Conservation (phyloP, 108 stramenopile genomes). For the Cylindrotheca fusiformis region DNA sequence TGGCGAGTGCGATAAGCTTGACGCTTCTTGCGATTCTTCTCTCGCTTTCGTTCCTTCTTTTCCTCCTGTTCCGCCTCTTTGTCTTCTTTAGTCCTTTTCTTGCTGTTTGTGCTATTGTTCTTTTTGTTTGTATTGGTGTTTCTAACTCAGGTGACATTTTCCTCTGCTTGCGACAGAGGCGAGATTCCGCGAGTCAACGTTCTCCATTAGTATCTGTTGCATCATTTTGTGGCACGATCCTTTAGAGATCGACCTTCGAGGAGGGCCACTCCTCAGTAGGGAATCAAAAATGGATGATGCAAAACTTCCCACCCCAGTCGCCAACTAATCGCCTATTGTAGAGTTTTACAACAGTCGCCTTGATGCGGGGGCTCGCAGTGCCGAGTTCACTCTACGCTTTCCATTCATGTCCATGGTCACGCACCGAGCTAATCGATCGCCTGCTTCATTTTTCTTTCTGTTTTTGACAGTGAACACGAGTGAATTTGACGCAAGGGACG, state of each 20-base stretch:
- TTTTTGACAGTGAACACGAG: no score
- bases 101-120: not conserved
- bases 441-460: not conserved
- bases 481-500: no score
- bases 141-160: not conserved
- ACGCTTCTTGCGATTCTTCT: not conserved
- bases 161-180: not conserved
- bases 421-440: not conserved
- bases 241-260: slow-evolving; percentile 1
- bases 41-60: not conserved
- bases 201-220: not conserved
- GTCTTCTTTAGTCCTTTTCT: not conserved
- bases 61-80: not conserved
- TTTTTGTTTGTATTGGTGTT: not conserved
- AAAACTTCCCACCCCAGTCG: slow-evolving; percentile 1
- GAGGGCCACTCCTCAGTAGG: not conserved
- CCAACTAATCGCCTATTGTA: not conserved
- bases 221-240: not conserved
- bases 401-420: not conserved
- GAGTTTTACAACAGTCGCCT: not conserved
- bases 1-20: not conserved
- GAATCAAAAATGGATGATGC: not conserved
- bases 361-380: slow-evolving; percentile 1
- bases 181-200: not conserved
- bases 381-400: not conserved